Evolutionary conservation across 768 basidiomycete species (phyloP).

Genomic region (Strobilomyces dryophilus): DNA sequence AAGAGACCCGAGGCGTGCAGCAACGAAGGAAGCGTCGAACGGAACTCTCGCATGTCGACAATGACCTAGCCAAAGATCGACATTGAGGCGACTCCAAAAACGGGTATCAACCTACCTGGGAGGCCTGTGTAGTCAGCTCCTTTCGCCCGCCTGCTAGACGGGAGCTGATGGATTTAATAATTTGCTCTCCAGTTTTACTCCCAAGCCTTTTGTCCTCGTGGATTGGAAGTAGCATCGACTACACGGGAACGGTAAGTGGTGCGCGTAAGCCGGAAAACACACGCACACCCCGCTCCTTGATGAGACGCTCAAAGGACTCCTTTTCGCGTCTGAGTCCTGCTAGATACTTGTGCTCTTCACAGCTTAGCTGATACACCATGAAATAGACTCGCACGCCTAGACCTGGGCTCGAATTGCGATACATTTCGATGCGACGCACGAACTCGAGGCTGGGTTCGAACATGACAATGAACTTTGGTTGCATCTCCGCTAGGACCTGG

Average conservation of each 20-base stretch:
- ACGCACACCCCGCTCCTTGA: conserved; percentile 87
- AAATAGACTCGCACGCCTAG: conserved; percentile 88
- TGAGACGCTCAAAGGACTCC: conserved; percentile 87
- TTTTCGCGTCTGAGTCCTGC: conserved; percentile 87
- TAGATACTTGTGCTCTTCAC: conserved; percentile 95
- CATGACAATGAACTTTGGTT: conserved; percentile 92
- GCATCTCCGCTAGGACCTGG: conserved; percentile 76
- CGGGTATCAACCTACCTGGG: conserved; percentile 40
- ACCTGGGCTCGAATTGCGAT: conserved; percentile 79
- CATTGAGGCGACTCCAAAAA: background rate
- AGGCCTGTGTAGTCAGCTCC: conserved; percentile 59
- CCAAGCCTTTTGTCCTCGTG: conserved; percentile 52
- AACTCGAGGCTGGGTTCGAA: conserved; percentile 94
- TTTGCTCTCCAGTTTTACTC: conserved; percentile 42
- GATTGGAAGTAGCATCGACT: conserved; percentile 91
- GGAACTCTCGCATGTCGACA: conserved; percentile 96
- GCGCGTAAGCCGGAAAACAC: background rate
- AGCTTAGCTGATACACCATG: conserved; percentile 89
- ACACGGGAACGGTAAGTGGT: background rate
- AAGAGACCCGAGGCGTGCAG: conserved; percentile 77
- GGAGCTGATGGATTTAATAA: conserved; percentile 78
- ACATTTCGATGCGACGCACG: conserved; percentile 89
- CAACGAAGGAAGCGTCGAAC: conserved; percentile 86
- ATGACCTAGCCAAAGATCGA: conserved; percentile 59
- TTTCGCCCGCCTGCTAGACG: conserved; percentile 84